A percentile compares a stretch with the other conserved stretches of the same genome.
phyloP scores from a whole-genome alignment of 495 filamentous ascomycete species.

The Lasiosphaeriaceae sp. region DNA sequence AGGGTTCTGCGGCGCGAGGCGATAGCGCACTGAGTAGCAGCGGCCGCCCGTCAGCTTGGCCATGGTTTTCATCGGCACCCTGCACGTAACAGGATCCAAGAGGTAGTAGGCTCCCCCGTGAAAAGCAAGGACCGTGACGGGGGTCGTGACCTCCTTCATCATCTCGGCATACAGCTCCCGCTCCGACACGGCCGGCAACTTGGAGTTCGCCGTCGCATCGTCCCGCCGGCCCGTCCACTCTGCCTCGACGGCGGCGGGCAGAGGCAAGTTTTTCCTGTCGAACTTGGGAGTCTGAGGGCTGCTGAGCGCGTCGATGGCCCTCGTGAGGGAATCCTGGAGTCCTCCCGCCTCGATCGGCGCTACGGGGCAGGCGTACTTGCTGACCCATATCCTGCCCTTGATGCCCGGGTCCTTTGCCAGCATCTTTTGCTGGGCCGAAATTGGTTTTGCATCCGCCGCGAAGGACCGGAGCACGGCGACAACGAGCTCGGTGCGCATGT shows the following conservation, averaged over 20 bases:
- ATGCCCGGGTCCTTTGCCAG: constrained; percentile 61
- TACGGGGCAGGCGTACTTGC: constrained; percentile 55
- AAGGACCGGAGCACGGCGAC: constrained; percentile 66
- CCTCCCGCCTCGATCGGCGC: constrained; percentile 42
- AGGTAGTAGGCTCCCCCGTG: constrained; percentile 87
- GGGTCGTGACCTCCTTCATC: constrained; percentile 62
- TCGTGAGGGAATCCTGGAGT: constrained; percentile 54
- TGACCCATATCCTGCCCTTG: constrained; percentile 79
- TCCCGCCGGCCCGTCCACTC: constrained; percentile 82
- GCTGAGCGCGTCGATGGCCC: constrained; percentile 62
- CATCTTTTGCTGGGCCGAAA: constrained; percentile 62
- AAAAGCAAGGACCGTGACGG: constrained; percentile 76
- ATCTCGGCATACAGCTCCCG: constrained; percentile 66
- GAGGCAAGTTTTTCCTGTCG: constrained; percentile 35
- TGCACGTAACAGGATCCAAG: constrained; percentile 71
- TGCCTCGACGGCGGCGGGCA: constrained; percentile 59
- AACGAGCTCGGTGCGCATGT: constrained; percentile 71
- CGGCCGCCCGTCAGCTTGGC: constrained; percentile 53
- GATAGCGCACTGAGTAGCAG: constrained; percentile 78
- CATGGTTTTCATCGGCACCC: constrained; percentile 40
- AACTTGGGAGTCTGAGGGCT: not conserved
- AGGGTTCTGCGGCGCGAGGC: constrained; percentile 77
- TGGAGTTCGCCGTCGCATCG: constrained; percentile 50
- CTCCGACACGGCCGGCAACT: constrained; percentile 59
- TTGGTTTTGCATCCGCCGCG: constrained; percentile 40